phyloP scores from a whole-genome alignment of 2,329 filamentous ascomycete species.

The Fusarium decemcellulare region DNA sequence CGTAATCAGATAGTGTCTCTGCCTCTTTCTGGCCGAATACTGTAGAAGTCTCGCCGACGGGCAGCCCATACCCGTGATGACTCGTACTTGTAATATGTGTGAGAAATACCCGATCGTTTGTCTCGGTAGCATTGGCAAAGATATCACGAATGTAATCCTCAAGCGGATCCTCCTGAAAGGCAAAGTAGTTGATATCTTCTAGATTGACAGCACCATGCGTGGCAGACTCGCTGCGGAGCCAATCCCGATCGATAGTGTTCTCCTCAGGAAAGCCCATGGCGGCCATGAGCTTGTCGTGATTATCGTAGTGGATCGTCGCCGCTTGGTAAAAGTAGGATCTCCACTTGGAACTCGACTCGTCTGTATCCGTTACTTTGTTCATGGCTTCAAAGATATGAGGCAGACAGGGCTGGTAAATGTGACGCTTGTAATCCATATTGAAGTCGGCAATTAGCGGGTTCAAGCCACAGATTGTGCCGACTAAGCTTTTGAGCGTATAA shows the following conservation, averaged over 20 bases:
- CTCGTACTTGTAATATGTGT: slow-evolving; percentile 51
- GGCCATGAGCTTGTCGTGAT: slow-evolving; percentile 45
- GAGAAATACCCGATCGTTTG: slow-evolving; percentile 49
- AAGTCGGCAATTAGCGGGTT: slow-evolving; percentile 56
- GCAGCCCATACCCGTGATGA: slow-evolving; percentile 39
- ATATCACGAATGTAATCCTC: slow-evolving; percentile 49
- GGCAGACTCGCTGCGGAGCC: slow-evolving; percentile 25
- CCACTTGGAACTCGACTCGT: slow-evolving; percentile 41
- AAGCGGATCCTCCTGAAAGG: slow-evolving; percentile 44
- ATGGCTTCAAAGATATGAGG: slow-evolving; percentile 53
- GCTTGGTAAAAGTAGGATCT: slow-evolving; percentile 47
- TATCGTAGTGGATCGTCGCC: slow-evolving; percentile 48
- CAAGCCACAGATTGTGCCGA: slow-evolving; percentile 57
- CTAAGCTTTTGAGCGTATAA: slow-evolving; percentile 58
- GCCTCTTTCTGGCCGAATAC: not conserved
- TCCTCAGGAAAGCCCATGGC: slow-evolving; percentile 46
- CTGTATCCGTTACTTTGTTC: slow-evolving; percentile 40
- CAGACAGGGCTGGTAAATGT: slow-evolving; percentile 60
- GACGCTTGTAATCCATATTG: slow-evolving; percentile 55
- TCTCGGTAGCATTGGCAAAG: slow-evolving; percentile 44
- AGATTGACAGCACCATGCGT: not conserved
- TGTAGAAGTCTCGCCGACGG: slow-evolving; percentile 29
- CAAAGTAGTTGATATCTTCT: slow-evolving; percentile 32
- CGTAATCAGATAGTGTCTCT: not conserved
- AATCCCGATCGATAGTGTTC: slow-evolving; percentile 42